Base-by-base conservation (phyloP, 306 rosid genomes). In the Vigna nakashimae region DNA sequence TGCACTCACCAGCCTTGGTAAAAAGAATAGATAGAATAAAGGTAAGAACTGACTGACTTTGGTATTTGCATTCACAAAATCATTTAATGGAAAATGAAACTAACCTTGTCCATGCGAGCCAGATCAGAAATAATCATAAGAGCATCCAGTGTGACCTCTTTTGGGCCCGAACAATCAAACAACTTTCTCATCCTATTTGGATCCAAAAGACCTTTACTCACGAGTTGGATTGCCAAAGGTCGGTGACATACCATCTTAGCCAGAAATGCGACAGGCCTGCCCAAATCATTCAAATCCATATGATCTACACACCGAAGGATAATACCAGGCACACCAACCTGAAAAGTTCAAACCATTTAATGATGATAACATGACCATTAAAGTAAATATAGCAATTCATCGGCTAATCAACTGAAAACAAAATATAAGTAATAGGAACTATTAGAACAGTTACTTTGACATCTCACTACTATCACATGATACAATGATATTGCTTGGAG, bases 71-170 rank as follows among this genome's bases (percentile, higher is more conserved):
- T 30, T 63, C 13, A 24, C 52, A n/a, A 13, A 50, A 59, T 59
- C 63, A 77, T 81, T 43, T 9, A 65, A 65, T 12, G 65, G 49
- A 67, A 74, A 82, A 74, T 18, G 65, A 88, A 76, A 78, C 85
- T 67, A 42, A 95, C 99, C 96, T 91, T 91, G 87, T 95, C 94
- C 98, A 92, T 91, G 70, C 99, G 99, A 65, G 98, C 95, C 66
- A 95, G 89, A 91, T 95, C 99, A 63, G 99, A 95, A 77, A 95
- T 79, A 59, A 95, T 91, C 99, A 92, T 95, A 74, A 95, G 85
- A 67, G 86, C 80, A 74, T 95, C 98, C 28, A 91, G 88, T 6
- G 68, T 83, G 67, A 92, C 92, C 79, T 91, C 99, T 87, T 85
- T 92, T n/a, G 93, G 92, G 69, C 82, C 82, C 22, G 85, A 87